Evolutionary conservation across 2,329 filamentous ascomycete genomes (phyloP).

Genomic region (Trichophyton verrucosum): DNA sequence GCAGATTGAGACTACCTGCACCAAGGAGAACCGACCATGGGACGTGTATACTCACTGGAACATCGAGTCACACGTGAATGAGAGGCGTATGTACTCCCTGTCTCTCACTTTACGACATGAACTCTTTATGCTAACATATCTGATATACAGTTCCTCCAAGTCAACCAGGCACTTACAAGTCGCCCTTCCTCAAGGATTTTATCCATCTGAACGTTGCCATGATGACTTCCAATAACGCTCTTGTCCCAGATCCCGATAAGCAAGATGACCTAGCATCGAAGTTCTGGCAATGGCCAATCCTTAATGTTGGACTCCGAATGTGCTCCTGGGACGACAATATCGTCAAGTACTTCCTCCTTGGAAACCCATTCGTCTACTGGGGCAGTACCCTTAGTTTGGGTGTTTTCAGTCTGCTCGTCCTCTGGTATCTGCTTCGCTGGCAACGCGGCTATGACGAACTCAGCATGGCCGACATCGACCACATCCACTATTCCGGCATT

Average conservation of each 20-base stretch:
- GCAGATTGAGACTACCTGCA: constrained; percentile 94
- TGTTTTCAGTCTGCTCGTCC: constrained; percentile 57
- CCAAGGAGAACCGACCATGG: constrained; percentile 79
- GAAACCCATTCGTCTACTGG: constrained; percentile 95
- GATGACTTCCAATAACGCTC: constrained; percentile 99
- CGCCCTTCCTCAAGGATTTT: constrained; percentile 94
- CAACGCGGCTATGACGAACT: constrained; percentile 87
- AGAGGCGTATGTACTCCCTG: constrained; percentile 57
- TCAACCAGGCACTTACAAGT: constrained; percentile 86
- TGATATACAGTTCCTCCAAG: constrained; percentile 59
- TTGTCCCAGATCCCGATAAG: constrained; percentile 96
- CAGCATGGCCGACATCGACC: constrained; percentile 66
- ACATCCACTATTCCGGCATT: constrained; percentile 84
- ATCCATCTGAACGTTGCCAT: constrained; percentile 97
- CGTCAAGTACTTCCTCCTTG: constrained; percentile 96
- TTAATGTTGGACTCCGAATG: constrained; percentile 93
- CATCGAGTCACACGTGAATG: constrained; percentile 87
- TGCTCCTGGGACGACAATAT: constrained; percentile 94
- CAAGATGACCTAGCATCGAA: constrained; percentile 93
- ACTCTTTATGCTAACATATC: constrained; percentile 1
- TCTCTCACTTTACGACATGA: not conserved
- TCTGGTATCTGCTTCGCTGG: constrained; percentile 87
- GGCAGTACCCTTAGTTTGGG: constrained; percentile 69
- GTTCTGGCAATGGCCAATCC: constrained; percentile 97
- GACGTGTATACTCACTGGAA: constrained; percentile 99